These are phyloP conservation scores for Tetragonia tetragonoides DNA, from an alignment of 148 eudicot species.

Conservation along the genomic window DNA sequence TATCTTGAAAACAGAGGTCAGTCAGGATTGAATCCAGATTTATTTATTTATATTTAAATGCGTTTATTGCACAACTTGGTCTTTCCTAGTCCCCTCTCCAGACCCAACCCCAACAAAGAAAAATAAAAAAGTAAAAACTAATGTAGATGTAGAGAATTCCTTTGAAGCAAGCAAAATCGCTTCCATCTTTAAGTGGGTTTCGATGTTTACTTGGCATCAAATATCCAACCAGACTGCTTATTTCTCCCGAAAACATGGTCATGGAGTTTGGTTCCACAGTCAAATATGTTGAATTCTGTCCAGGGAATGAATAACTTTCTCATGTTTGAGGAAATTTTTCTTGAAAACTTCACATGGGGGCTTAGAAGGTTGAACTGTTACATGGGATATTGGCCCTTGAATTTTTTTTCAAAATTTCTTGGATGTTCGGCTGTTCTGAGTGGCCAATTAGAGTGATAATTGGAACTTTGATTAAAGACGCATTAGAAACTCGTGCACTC, in stretches of 20 bases:
- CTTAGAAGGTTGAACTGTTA: slow-evolving; percentile 12
- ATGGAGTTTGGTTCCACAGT: not conserved
- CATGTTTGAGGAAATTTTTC: slow-evolving; percentile 12
- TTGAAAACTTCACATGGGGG: slow-evolving; percentile 12
- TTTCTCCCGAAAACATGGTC: not conserved
- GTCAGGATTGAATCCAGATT: not conserved
- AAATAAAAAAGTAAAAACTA: not conserved
- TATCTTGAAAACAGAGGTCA: slow-evolving; percentile 94
- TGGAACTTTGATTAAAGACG: not conserved
- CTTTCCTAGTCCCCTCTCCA: not conserved
- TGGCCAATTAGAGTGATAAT: not conserved
- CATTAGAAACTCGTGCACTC: too few relatives aligned
- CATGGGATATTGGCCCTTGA: not conserved
- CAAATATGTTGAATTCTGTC: not conserved
- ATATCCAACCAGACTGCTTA: not conserved
- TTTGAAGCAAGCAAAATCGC: not conserved
- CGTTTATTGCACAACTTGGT: not conserved
- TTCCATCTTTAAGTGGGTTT: not conserved
- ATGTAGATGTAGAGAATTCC: not conserved
- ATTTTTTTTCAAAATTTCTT: not conserved
- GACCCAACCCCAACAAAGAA: not conserved
- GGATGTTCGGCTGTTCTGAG: not conserved
- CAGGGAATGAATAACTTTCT: not conserved
- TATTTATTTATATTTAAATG: not conserved
- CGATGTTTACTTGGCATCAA: not conserved